A percentile compares a stretch with the other conserved stretches of the same genome.
Evolutionary conservation across 768 basidiomycete species (phyloP).

Genomic region (Trametes cingulata): DNA sequence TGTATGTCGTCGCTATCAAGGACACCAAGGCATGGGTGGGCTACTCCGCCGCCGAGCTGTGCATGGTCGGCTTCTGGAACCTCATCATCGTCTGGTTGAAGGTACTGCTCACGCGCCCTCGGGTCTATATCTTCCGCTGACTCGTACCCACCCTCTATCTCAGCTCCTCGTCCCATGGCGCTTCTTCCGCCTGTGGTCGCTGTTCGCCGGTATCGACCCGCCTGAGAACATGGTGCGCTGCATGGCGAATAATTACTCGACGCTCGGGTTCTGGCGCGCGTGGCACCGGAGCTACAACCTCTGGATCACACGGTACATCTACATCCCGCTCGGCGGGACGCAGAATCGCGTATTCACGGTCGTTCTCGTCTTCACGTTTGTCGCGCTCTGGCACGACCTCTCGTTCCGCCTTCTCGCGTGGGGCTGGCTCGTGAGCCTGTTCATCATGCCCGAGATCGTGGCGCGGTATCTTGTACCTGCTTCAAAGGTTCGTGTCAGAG

Average conservation of each 20-base stretch:
- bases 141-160: neutral
- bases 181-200: slow-evolving; percentile 94
- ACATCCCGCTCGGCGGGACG: slow-evolving; percentile 86
- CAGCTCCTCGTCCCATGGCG: slow-evolving; percentile 94
- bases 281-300: slow-evolving; percentile 98
- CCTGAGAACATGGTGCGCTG: slow-evolving; percentile 99
- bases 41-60: slow-evolving; percentile 74
- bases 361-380: slow-evolving; percentile 88
- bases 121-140: neutral
- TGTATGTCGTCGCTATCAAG: slow-evolving; percentile 98
- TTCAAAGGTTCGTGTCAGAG: slow-evolving; percentile 48
- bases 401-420: slow-evolving; percentile 85
- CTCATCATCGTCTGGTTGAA: slow-evolving; percentile 96
- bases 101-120: slow-evolving; percentile 45
- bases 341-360: slow-evolving; percentile 60
- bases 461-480: slow-evolving; percentile 61
- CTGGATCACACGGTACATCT: slow-evolving; percentile 94
- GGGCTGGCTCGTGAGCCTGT: slow-evolving; percentile 94
- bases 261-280: slow-evolving; percentile 89
- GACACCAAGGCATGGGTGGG: slow-evolving; percentile 82
- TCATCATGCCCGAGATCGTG: slow-evolving; percentile 83
- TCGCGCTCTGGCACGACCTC: slow-evolving; percentile 96
- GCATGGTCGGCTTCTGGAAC: slow-evolving; percentile 97
- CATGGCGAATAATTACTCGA: slow-evolving; percentile 96
- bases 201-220: slow-evolving; percentile 84